These are phyloP conservation scores for Pulveroboletus sp. DNA, from an alignment of 768 basidiomycete genomes.

Conservation along the genomic window DNA sequence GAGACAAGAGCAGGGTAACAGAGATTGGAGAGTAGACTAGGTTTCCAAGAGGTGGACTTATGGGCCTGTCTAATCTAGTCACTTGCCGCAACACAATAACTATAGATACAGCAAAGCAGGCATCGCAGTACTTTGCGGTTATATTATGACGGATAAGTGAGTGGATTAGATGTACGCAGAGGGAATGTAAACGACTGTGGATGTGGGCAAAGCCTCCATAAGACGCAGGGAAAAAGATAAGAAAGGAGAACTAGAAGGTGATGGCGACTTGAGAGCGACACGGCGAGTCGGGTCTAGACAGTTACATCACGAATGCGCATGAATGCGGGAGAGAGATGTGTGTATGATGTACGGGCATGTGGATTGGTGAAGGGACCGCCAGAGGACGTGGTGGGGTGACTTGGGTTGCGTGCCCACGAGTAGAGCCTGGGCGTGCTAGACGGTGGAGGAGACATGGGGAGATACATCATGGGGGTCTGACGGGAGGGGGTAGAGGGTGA, in stretches of 20 bases:
- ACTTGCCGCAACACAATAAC: constrained; percentile 28
- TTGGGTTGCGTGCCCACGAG: constrained; percentile 42
- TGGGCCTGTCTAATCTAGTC: constrained; percentile 28
- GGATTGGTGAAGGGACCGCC: constrained; percentile 55
- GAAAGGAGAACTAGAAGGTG: constrained; percentile 1
- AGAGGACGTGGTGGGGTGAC: constrained; percentile 32
- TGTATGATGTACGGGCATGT: constrained; percentile 52
- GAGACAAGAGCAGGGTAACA: constrained; percentile 27
- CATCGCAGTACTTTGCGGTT: constrained; percentile 20
- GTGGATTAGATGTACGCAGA: constrained; percentile 29
- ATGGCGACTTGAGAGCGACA: constrained; percentile 1
- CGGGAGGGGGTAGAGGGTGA: constrained; percentile 32
- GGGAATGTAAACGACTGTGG: constrained; percentile 19
- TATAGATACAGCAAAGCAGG: constrained; percentile 32
- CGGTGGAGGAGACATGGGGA: constrained; percentile 50
- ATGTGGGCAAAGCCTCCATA: constrained; percentile 15
- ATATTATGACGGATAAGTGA: constrained; percentile 36
- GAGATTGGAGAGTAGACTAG: constrained; percentile 38
- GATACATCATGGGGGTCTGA: constrained; percentile 18
- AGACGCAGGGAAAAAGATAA: constrained; percentile 4
- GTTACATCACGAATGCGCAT: constrained; percentile 42
- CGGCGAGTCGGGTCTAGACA: constrained; percentile 8
- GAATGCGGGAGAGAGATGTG: constrained; percentile 48
- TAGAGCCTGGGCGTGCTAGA: constrained; percentile 55
- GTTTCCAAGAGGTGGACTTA: constrained; percentile 12